Conservation (phyloP, 1,139 yeast genomes). For the Hansenula lynferdii region DNA sequence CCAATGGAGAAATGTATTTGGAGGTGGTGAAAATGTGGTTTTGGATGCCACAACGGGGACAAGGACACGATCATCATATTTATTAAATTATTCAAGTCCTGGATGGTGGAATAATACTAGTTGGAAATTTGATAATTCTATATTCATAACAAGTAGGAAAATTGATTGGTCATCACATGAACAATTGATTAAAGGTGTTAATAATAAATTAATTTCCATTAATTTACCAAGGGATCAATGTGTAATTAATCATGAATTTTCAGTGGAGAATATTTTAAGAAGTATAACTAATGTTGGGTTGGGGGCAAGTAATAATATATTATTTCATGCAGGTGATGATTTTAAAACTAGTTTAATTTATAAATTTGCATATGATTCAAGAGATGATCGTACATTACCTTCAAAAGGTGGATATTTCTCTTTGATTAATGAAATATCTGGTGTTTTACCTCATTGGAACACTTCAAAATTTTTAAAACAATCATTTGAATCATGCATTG, state of each 20-base stretch:
- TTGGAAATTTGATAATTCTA: slow-evolving; percentile 50
- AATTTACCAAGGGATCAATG: slow-evolving; percentile 11
- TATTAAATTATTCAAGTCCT: slow-evolving; percentile 63
- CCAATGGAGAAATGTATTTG: slow-evolving; percentile 72
- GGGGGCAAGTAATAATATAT: slow-evolving; percentile 26
- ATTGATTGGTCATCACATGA: slow-evolving; percentile 69
- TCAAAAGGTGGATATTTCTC: slow-evolving; percentile 51
- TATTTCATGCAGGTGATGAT: slow-evolving; percentile 51
- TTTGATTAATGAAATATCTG: slow-evolving; percentile 55
- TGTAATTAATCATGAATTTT: slow-evolving; percentile 49
- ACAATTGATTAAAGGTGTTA: slow-evolving; percentile 54
- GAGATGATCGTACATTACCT: slow-evolving; percentile 55
- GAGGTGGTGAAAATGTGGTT: slow-evolving; percentile 79
- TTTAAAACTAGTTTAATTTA: slow-evolving; percentile 55
- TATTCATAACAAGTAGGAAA: slow-evolving; percentile 53
- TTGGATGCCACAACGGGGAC: slow-evolving; percentile 82
- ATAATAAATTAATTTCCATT: slow-evolving; percentile 39
- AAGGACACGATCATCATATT: slow-evolving; percentile 69
- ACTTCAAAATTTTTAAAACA: slow-evolving; percentile 38
- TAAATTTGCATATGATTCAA: slow-evolving; percentile 47
- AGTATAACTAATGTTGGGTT: slow-evolving; percentile 39
- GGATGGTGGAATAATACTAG: slow-evolving; percentile 36
- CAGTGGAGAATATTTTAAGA: slow-evolving; percentile 63
- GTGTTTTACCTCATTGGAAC: slow-evolving; percentile 29
- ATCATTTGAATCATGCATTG: slow-evolving; percentile 43